Evolutionary conservation across 164 flowering plant species (phyloP), one percentile per base, ranked within the genome.

Genomic region (Macadamia tetraphylla): DNA sequence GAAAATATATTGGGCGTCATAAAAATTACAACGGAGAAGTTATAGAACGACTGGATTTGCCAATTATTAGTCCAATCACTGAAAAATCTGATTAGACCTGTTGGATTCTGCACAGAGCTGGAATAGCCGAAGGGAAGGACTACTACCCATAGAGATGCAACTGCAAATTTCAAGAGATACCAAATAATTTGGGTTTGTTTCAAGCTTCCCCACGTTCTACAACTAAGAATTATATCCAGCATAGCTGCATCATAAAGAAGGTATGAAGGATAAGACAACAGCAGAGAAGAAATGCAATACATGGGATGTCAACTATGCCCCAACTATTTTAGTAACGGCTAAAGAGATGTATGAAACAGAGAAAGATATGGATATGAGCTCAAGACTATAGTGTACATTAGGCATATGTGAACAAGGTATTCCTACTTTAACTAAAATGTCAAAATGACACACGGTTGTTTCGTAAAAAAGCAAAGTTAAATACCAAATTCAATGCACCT

Each of bases 121-220:
- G 90, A 81, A 79, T 92, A 95, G 60, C 87, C 81, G 63, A 95
- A 79, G 7, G 98, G 89, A 77, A 95, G 76, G 66, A 95, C 84
- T 44, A 95, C 81, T 56, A 84, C 88, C 99, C 99, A 95, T 42
- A 76, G 75, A 67, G 91, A 88, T 44, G 98, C 94, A 58, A 89
- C 81, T 9, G 69, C 82, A 75, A 95, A 89, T 73, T 95, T 95
- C 79, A 92, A 75, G 61, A 92, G 64, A 77, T 89, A 92, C 1
- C 99, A 91, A 55, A 86, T 71, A 65, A 88, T 84, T 73, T 92
- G 98, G 32, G 86, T 81, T 65, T 70, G 74, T 70, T 81, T 85
- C 81, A 95, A 79, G 85, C 91, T 89, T 63, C 83, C 85, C 99
- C 97, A 95, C 31, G 98, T 94, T 75, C 77, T 84, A 66, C 74